Evolutionary conservation across 108 stramenopile species (phyloP).

Genomic region (Cyclotella kingstonii): DNA sequence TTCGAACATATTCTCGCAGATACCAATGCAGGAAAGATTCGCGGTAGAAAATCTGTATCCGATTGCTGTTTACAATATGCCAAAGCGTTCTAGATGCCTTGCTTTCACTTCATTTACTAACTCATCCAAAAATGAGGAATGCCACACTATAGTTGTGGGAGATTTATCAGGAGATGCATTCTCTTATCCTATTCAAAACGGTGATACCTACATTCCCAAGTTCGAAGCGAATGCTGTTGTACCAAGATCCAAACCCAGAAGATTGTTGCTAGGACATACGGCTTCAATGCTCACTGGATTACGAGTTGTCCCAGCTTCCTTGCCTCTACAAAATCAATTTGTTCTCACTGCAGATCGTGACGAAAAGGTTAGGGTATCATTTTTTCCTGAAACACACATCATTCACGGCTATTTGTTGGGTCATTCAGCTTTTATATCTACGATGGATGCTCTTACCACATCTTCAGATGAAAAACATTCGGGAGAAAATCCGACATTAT

Average conservation of each 20-base stretch:
- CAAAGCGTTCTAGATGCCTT: slow-evolving; percentile 59
- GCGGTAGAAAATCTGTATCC: slow-evolving; percentile 10
- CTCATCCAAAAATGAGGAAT: background rate
- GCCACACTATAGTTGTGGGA: slow-evolving; percentile 53
- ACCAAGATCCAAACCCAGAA: slow-evolving; percentile 6
- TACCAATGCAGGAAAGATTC: background rate
- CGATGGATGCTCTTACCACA: slow-evolving; percentile 38
- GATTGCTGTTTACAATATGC: slow-evolving; percentile 36
- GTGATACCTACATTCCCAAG: background rate
- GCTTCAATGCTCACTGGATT: slow-evolving; percentile 83
- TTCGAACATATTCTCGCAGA: background rate
- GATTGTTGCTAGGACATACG: slow-evolving; percentile 79
- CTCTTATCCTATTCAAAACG: slow-evolving; percentile 54
- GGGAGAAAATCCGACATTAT: slow-evolving; percentile 12
- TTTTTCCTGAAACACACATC: slow-evolving; percentile 64
- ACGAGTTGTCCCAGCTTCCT: slow-evolving; percentile 15
- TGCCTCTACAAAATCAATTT: slow-evolving; percentile 8
- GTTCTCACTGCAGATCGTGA: slow-evolving; percentile 83
- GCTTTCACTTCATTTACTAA: slow-evolving; percentile 40
- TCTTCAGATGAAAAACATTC: background rate
- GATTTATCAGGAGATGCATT: slow-evolving; percentile 79
- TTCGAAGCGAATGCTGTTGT: background rate
- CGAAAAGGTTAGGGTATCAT: slow-evolving; percentile 79
- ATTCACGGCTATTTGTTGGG: slow-evolving; percentile 78
- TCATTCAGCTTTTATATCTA: slow-evolving; percentile 67